Evolutionary conservation across 768 basidiomycete species (phyloP), one percentile per base, ranked within the genome.

Genomic region (Favolaschia claudopus): DNA sequence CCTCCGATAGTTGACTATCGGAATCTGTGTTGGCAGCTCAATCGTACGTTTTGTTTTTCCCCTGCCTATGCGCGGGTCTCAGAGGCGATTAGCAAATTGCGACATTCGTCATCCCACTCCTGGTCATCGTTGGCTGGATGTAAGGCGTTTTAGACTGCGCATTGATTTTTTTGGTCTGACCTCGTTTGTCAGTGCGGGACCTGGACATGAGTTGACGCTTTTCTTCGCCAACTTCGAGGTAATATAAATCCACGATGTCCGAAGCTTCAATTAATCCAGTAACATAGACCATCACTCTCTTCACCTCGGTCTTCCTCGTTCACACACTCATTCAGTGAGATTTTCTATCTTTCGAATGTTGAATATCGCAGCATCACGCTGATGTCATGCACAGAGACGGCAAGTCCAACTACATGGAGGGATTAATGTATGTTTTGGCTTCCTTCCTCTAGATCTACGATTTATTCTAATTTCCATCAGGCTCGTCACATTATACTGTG

Each of bases 331-430:
- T 93, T 60, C 86, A 88, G 86, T 85, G 58, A 42, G 86, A 32
- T 44, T 39, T 52, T 25, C 34, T 38, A 37, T 42, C 34, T 46
- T 37, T 12, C n/a, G n/a, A n/a, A n/a, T n/a, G n/a, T n/a, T n/a
- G n/a, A n/a, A n/a, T 38, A 45, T 14, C 27, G 33, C 31, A 51
- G 34, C 7, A 51, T 31, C 24, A 34, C 58, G 19, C 58, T 58
- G 39, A 44, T 50, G 31, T 36, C 44, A 44, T 24, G n/a, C 43
- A 9, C 64, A 85, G 87, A 76, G 90, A 93, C 62, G 94, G 94
- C 40, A 89, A 89, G 67, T 89, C 91, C 15, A 95, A 96, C 69
- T 95, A 93, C 69, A 91, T 96, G 89, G 95, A 96, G 76, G 95
- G 95, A 31, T 71, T 93, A 38, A 91, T 95, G 92, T 79, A 64